These are phyloP conservation scores for Podospora sp. DNA, from an alignment of 495 filamentous ascomycete genomes.

Conservation along the genomic window DNA sequence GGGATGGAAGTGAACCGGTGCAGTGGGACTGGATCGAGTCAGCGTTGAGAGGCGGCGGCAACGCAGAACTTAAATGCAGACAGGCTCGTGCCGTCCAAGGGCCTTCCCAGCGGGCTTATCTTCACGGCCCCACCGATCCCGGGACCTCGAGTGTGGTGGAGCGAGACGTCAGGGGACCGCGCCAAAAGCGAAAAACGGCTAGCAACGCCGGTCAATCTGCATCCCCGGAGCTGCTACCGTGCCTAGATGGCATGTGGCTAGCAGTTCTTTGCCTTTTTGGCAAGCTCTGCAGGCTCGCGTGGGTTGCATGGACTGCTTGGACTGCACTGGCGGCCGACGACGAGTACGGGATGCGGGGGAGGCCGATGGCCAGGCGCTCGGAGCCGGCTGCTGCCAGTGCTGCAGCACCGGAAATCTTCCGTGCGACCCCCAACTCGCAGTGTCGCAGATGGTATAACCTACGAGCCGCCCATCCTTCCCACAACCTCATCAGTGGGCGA, in stretches of 20 bases:
- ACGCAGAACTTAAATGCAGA: conserved; percentile 18
- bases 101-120: conserved; percentile 1
- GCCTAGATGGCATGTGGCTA: not conserved
- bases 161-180: not conserved
- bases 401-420: not conserved
- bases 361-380: conserved; percentile 12
- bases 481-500: not conserved
- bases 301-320: not conserved
- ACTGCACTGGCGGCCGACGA: not conserved
- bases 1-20: not conserved
- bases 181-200: conserved; percentile 4
- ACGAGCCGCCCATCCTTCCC: not conserved
- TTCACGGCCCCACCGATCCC: not conserved
- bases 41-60: conserved; percentile 3
- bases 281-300: not conserved
- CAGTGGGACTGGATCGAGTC: conserved; percentile 7
- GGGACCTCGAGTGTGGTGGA: not conserved
- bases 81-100: not conserved
- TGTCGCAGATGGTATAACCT: too few species aligned
- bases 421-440: not conserved
- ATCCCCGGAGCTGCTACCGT: not conserved
- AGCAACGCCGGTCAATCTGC: not conserved
- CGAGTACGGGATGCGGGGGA: conserved; percentile 4
- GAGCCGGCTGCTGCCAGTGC: conserved; percentile 1
- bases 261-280: not conserved